Evolutionary conservation across 495 filamentous ascomycete species (phyloP).

Genomic region (Tricharina praecox): DNA sequence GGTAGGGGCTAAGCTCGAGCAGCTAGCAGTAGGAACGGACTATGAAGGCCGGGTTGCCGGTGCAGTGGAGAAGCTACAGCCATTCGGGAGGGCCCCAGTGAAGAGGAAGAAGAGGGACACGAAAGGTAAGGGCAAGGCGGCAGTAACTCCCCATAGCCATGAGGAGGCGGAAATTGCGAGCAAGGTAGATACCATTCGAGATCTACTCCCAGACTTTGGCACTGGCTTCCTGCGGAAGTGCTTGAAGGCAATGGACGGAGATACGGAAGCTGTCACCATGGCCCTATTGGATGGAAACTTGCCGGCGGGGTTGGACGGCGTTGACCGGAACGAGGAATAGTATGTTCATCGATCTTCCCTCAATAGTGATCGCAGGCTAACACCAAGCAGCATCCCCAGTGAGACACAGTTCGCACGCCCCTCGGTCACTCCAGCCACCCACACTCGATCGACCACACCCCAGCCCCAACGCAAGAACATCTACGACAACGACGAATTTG

Average conservation of each 20-base stretch:
- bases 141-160: slow-evolving; percentile 27
- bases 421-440: slow-evolving; percentile 8
- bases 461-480: slow-evolving; percentile 41
- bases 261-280: slow-evolving; percentile 62
- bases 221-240: slow-evolving; percentile 64
- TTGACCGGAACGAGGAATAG: slow-evolving; percentile 40
- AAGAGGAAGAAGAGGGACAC: slow-evolving; percentile 26
- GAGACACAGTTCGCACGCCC: slow-evolving; percentile 10
- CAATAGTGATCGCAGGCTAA: slow-evolving; percentile 12
- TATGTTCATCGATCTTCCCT: slow-evolving; percentile 26
- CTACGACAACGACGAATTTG: slow-evolving; percentile 67
- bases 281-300: slow-evolving; percentile 73
- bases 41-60: slow-evolving; percentile 11
- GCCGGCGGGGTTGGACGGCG: slow-evolving; percentile 40
- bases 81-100: slow-evolving; percentile 9
- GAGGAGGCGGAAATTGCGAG: slow-evolving; percentile 58
- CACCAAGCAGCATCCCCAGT: slow-evolving; percentile 29
- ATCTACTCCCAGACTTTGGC: slow-evolving; percentile 81
- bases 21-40: slow-evolving; percentile 6
- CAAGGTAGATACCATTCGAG: slow-evolving; percentile 71
- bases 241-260: slow-evolving; percentile 58
- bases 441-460: slow-evolving; percentile 30
- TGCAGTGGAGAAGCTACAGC: slow-evolving; percentile 10
- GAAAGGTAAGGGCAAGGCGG: slow-evolving; percentile 54
- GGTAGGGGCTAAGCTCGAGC: slow-evolving; percentile 9